Conservation (phyloP, 106 monocot species). For the Hemerocallis citrina region DNA sequence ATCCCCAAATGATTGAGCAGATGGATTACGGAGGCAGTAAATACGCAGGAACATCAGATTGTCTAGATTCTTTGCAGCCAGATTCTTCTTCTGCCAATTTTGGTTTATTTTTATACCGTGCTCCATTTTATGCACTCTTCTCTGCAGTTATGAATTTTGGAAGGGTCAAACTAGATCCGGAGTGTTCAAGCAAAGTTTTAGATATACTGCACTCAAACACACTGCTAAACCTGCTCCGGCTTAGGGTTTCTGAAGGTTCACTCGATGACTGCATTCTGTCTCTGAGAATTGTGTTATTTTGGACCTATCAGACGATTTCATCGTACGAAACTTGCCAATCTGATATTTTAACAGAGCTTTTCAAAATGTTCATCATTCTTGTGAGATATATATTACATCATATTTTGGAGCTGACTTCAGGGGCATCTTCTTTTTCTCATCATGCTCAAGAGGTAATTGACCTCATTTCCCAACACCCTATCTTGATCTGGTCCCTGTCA, state of each 20-base stretch:
- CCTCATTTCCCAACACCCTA: conserved; percentile 56
- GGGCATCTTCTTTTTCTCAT: conserved; percentile 6
- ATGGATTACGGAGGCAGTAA: not conserved
- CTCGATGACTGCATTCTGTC: conserved; percentile 25
- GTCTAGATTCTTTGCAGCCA: conserved; percentile 24
- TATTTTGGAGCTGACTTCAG: conserved; percentile 10
- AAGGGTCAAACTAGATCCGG: conserved; percentile 9
- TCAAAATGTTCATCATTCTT: conserved; percentile 36
- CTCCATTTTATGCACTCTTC: conserved; percentile 69
- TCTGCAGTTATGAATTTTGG: conserved; percentile 34
- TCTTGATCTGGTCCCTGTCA: conserved; percentile 32
- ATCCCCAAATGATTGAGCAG: conserved; percentile 23
- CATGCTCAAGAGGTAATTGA: conserved; percentile 41
- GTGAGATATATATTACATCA: conserved; percentile 41
- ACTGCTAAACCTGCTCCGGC: conserved; percentile 48
- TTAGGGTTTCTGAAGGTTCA: conserved; percentile 36
- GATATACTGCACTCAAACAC: conserved; percentile 21
- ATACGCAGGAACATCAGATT: not conserved
- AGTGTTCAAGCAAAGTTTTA: conserved; percentile 12
- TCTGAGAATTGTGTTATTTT: conserved; percentile 58
- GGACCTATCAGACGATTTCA: conserved; percentile 48
- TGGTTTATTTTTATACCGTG: conserved; percentile 34
- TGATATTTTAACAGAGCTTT: conserved; percentile 29
- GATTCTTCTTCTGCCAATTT: conserved; percentile 37
- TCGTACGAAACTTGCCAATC: conserved; percentile 26